Evolutionary conservation across 306 rosid genomes (phyloP).

Genomic region (Erythrophleum fordii): DNA sequence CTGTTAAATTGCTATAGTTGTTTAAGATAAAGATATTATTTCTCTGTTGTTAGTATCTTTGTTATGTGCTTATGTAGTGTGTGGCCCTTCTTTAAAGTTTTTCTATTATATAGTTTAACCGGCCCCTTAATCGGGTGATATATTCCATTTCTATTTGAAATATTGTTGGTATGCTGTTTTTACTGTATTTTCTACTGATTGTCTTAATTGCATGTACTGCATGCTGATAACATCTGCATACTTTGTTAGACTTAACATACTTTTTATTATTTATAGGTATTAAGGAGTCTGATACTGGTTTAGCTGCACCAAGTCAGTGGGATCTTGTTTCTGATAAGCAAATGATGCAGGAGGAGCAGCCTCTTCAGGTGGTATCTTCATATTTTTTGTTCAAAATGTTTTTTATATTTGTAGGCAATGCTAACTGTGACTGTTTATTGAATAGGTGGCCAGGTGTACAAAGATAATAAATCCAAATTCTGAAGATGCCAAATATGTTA

Average conservation of each 20-base stretch:
- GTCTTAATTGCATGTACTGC: constrained; percentile 15
- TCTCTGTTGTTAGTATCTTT: not conserved
- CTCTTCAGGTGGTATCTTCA: constrained; percentile 75
- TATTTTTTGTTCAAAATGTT: constrained; percentile 4
- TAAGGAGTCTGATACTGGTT: constrained; percentile 98
- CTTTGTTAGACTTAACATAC: constrained; percentile 28
- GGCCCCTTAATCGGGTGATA: constrained; percentile 1
- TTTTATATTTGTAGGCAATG: constrained; percentile 6
- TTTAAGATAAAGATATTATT: constrained; percentile 1
- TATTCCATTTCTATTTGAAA: constrained; percentile 3
- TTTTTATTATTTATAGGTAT: constrained; percentile 61
- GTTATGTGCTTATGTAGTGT: not conserved
- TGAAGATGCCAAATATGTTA: constrained; percentile 96
- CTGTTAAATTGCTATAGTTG: not conserved
- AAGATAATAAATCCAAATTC: constrained; percentile 97
- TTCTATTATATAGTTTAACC: not conserved
- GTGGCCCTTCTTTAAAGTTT: not conserved
- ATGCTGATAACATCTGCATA: constrained; percentile 5
- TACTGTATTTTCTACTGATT: constrained; percentile 11
- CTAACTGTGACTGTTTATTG: constrained; percentile 38
- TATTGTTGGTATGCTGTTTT: constrained; percentile 14
- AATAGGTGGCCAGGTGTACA: constrained; percentile 96
- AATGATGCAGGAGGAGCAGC: constrained; percentile 99
- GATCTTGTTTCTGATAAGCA: constrained; percentile 99
- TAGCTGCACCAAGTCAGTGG: constrained; percentile 99